Evolutionary conservation across 768 basidiomycete species (phyloP).

Genomic region (Tylopilus rubrobrunneus): DNA sequence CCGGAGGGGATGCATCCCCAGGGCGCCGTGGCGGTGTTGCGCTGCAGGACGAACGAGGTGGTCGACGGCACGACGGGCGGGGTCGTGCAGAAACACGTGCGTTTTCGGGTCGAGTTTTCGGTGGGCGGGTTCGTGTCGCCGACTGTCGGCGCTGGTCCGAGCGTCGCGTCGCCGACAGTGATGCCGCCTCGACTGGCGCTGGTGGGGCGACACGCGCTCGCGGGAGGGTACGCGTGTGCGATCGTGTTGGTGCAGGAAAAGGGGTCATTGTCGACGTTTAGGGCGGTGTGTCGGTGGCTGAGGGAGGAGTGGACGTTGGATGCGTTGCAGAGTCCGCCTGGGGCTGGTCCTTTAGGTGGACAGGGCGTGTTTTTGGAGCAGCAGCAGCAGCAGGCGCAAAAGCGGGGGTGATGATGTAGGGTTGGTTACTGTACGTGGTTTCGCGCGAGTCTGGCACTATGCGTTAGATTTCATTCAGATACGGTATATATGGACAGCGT

Average conservation of each 20-base stretch:
- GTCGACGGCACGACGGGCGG: conserved; percentile 37
- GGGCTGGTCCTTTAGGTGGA: conserved; percentile 18
- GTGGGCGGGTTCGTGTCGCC: conserved; percentile 19
- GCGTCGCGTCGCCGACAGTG: conserved; percentile 7
- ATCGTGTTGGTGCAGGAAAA: conserved; percentile 85
- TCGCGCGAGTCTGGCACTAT: conserved; percentile 7
- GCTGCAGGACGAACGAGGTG: conserved; percentile 51
- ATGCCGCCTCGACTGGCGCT: conserved; percentile 24
- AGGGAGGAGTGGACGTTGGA: conserved; percentile 63
- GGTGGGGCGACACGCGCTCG: conserved; percentile 23
- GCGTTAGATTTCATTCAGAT: background rate
- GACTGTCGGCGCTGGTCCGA: conserved; percentile 16
- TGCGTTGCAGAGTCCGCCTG: conserved; percentile 26
- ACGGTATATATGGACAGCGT: background rate
- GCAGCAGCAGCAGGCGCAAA: conserved; percentile 25
- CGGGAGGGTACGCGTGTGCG: conserved; percentile 48
- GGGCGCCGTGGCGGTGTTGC: conserved; percentile 35
- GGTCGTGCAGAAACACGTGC: conserved; percentile 64
- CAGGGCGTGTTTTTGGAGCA: conserved; percentile 41
- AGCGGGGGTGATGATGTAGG: conserved; percentile 30
- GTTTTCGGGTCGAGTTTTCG: conserved; percentile 81
- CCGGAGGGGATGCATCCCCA: conserved; percentile 26
- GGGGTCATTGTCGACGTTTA: conserved; percentile 86
- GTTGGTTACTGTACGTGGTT: background rate
- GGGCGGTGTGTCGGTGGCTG: conserved; percentile 66